These are phyloP conservation scores for Hyaloscypha bicolor DNA, from an alignment of 495 filamentous ascomycete species.

Conservation along the genomic window DNA sequence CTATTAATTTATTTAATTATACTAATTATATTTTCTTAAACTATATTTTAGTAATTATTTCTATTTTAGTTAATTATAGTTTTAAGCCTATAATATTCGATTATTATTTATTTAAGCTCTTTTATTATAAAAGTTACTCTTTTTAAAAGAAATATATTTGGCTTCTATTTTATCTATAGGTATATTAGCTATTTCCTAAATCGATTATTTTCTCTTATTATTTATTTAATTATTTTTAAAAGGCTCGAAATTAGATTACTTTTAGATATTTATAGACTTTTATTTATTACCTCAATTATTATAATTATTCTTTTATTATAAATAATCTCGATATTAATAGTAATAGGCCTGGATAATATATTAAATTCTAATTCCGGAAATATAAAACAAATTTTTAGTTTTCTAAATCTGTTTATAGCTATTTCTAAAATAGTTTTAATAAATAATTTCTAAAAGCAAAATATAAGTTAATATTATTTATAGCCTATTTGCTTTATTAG, in stretches of 20 bases:
- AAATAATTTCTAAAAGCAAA: background rate
- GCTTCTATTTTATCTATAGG: background rate
- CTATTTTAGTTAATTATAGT: background rate
- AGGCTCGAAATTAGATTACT: background rate
- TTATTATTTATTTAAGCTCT: too few relatives aligned
- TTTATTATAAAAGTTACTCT: too few relatives aligned
- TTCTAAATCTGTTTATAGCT: background rate
- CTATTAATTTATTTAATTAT: too few relatives aligned
- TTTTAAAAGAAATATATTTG: background rate
- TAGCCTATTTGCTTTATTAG: background rate
- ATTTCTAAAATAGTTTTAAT: background rate
- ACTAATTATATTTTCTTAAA: too few relatives aligned
- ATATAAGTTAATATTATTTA: background rate
- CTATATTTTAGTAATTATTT: too few relatives aligned
- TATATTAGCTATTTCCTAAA: background rate
- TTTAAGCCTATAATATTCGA: constrained; percentile 1
- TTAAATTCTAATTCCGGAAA: background rate
- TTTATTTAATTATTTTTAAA: background rate
- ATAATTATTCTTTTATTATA: background rate
- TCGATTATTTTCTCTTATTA: background rate
- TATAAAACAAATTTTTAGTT: background rate
- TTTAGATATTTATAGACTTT: constrained; percentile 1
- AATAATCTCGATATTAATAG: background rate
- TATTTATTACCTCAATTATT: background rate
- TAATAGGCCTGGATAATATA: background rate